Conservation (phyloP, 148 eudicot species). For the Pharnaceum exiguum region DNA sequence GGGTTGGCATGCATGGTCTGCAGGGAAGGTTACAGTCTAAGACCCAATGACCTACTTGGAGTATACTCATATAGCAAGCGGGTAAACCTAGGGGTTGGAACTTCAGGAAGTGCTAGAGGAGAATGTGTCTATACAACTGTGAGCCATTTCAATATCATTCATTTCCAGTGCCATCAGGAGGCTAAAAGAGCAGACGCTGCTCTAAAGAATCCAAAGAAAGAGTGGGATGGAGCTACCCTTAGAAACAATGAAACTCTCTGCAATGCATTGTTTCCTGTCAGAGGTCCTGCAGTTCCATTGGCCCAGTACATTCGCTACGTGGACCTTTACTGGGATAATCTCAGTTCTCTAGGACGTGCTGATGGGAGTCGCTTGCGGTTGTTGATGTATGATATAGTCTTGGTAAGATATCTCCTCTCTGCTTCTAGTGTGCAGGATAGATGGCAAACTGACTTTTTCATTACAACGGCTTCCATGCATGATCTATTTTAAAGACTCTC, state of each 20-base stretch:
- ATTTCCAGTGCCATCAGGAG: slow-evolving; percentile 98
- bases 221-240: slow-evolving; percentile 98
- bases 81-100: slow-evolving; percentile 83
- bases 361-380: slow-evolving; percentile 91
- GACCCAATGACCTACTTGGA: slow-evolving; percentile 83
- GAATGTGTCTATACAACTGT: slow-evolving; percentile 97
- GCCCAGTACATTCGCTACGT: slow-evolving; percentile 81
- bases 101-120: slow-evolving; percentile 76
- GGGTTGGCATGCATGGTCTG: slow-evolving; percentile 99
- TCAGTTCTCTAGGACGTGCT: slow-evolving; percentile 96
- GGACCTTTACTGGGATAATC: slow-evolving; percentile 93
- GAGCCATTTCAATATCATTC: slow-evolving; percentile 96
- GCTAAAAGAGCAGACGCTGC: slow-evolving; percentile 98
- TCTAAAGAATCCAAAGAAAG: slow-evolving; percentile 82
- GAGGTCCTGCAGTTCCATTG: slow-evolving; percentile 88
- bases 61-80: slow-evolving; percentile 94
- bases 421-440: background rate
- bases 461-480: no score
- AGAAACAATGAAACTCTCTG: slow-evolving; percentile 95
- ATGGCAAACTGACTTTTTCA: no score
- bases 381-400: slow-evolving; percentile 91
- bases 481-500: no score
- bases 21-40: slow-evolving; percentile 87
- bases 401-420: slow-evolving; percentile 47
- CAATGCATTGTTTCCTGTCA: slow-evolving; percentile 83